Evolutionary conservation across 805 yeast genomes (phyloP).

Genomic region (Metschnikowia vanudenii): DNA sequence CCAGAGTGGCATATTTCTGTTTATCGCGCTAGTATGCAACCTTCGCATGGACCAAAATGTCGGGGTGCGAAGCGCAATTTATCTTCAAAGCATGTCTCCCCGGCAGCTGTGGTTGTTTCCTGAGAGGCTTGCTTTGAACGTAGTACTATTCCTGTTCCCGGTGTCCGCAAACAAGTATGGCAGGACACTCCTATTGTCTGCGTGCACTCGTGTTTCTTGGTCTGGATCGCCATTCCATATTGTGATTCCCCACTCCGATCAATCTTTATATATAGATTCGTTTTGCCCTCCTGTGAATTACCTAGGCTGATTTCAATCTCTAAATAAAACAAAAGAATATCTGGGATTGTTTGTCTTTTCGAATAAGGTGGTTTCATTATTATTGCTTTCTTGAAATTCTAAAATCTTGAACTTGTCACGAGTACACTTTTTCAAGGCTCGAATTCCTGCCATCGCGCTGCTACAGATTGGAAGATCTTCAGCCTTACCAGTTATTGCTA

Average conservation of each 20-base stretch:
- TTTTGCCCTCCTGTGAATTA: neutral
- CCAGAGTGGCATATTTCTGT: neutral
- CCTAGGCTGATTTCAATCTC: neutral
- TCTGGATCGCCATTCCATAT: constrained; percentile 2
- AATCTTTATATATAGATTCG: constrained; percentile 1
- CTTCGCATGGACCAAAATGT: constrained; percentile 8
- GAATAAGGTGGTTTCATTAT: too few relatives aligned
- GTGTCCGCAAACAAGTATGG: constrained; percentile 1
- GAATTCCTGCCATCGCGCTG: too few relatives aligned
- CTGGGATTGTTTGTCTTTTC: too few relatives aligned
- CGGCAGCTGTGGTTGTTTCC: neutral
- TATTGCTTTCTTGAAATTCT: too few relatives aligned
- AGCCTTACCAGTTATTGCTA: too few relatives aligned
- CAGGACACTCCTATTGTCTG: constrained; percentile 1
- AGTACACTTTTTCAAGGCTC: too few relatives aligned
- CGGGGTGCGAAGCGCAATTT: constrained; percentile 12
- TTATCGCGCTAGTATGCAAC: neutral
- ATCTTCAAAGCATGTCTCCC: constrained; percentile 6
- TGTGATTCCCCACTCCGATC: constrained; percentile 3
- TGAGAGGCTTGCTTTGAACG: neutral
- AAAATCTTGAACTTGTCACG: too few relatives aligned
- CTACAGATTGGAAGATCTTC: too few relatives aligned
- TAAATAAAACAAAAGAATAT: too few relatives aligned
- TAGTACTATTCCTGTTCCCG: constrained; percentile 3
- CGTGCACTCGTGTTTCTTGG: neutral